These are phyloP conservation scores for Sporothrix dimorphospora DNA, from an alignment of 2,329 filamentous ascomycete genomes.

Conservation along the genomic window DNA sequence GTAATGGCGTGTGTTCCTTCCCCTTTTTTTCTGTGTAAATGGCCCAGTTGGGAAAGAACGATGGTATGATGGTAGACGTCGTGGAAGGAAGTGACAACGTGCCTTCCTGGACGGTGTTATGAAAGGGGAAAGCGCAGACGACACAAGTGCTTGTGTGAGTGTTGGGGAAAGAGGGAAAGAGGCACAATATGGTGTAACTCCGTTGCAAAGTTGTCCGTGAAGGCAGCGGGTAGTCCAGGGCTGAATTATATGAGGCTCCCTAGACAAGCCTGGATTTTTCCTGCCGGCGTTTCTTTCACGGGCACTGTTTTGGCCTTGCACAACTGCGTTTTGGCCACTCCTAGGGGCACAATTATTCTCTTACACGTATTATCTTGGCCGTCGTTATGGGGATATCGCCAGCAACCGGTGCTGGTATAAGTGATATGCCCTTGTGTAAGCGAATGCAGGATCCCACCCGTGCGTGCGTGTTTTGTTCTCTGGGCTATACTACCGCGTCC, in stretches of 20 bases:
- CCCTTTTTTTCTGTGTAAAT: slow-evolving; percentile 6
- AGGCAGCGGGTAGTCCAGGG: background rate
- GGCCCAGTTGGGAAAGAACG: slow-evolving; percentile 18
- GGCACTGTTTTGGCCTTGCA: background rate
- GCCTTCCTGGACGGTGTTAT: slow-evolving; percentile 5
- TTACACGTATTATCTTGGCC: background rate
- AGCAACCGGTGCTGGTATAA: background rate
- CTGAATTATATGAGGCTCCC: slow-evolving; percentile 3
- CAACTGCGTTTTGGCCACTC: background rate
- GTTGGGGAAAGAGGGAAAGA: background rate
- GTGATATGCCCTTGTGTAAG: background rate
- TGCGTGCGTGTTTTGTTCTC: slow-evolving; percentile 1
- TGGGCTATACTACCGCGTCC: slow-evolving; percentile 5
- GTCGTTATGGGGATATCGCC: background rate
- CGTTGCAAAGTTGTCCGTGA: background rate
- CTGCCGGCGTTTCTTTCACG: slow-evolving; percentile 9
- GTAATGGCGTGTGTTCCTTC: background rate
- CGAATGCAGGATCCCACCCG: background rate
- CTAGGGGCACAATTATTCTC: background rate
- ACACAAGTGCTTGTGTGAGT: background rate
- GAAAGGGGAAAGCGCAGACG: slow-evolving; percentile 1
- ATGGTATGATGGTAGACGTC: background rate
- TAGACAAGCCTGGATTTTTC: background rate
- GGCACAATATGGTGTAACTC: background rate
- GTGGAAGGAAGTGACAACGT: slow-evolving; percentile 10